Base-by-base conservation (phyloP, 177 flowering plant genomes). In the Telopea speciosissima region DNA sequence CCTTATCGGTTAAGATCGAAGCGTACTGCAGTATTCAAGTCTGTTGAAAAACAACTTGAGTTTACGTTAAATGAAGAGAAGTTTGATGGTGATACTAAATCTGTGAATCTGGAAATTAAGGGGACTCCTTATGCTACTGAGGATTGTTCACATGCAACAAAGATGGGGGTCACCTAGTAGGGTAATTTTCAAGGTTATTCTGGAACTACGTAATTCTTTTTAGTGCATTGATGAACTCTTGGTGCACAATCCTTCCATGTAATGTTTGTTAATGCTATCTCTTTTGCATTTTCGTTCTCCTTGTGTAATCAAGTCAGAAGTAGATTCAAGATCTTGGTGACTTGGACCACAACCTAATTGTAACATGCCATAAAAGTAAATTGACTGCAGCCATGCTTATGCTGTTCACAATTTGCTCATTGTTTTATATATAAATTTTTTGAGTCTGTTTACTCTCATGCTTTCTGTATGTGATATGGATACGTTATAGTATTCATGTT, bases 1-100 rank as follows among this genome's bases (percentile, higher is more conserved):
- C 92, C 96, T 21, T 91, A 95, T 59, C 77, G 94, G 68, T 79
- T 88, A 78, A 85, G 86, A 74, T 78, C 88, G 59, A 88, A 89
- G 76, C 76, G 97, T 69, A 88, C 87, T 63, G 86, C 89, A 42
- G 74, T 85, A 74, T 69, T 82, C 69, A 95, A 87, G 82, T 85
- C 97, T 24, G 82, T 94, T 67, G 98, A 88, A 81, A 95, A 90
- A 78, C 86, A 88, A 76, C 91, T 95, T 60, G 79, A 85, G 70
- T 92, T 92, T 70, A 60, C 86, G 68, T 74, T 78, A 69, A 85
- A 83, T 54, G 77, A 69, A 60, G 89, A 81, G 78, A 77, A 75
- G 24, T 11, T 60, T 72, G 79, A 75, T 24, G 71, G 52, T 22
- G 31, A n/a, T 23, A 62, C 49, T 23, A 65, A 73, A 54, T 54